Conservation (phyloP, 2,329 filamentous ascomycete genomes). For the Claviceps arundinis region DNA sequence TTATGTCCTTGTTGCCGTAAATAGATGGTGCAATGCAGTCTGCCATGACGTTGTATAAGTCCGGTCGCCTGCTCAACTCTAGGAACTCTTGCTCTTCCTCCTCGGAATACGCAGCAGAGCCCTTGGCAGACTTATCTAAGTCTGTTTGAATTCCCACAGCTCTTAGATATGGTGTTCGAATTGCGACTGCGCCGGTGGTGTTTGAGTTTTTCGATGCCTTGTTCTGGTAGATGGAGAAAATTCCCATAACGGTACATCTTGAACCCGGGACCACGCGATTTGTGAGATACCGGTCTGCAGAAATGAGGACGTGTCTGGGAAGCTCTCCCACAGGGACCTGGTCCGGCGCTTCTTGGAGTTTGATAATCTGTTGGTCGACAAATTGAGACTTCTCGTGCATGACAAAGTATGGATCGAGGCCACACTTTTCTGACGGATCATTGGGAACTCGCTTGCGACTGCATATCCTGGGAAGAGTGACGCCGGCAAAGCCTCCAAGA, state of each 20-base stretch:
- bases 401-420: conserved; percentile 90
- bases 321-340: conserved; percentile 95
- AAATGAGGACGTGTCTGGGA: conserved; percentile 86
- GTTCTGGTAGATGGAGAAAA: conserved; percentile 95
- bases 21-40: conserved; percentile 94
- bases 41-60: conserved; percentile 84
- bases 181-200: conserved; percentile 72
- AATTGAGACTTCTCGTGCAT: conserved; percentile 89
- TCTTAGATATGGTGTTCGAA: conserved; percentile 86
- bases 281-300: conserved; percentile 89
- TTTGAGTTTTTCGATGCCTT: conserved; percentile 71
- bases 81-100: conserved; percentile 95
- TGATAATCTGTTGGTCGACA: conserved; percentile 95
- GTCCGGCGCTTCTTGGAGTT: conserved; percentile 93
- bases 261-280: conserved; percentile 94
- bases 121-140: conserved; percentile 78
- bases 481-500: conserved; percentile 73
- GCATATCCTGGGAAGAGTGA: conserved; percentile 73
- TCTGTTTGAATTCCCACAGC: conserved; percentile 88
- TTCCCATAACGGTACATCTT: conserved; percentile 86
- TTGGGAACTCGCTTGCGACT: conserved; percentile 47
- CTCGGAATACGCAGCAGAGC: conserved; percentile 72
- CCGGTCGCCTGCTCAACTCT: conserved; percentile 78
- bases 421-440: conserved; percentile 63
- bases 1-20: conserved; percentile 91